Base-by-base conservation (phyloP, 2,329 filamentous ascomycete genomes). In the Stagonosporopsis tanaceti region DNA sequence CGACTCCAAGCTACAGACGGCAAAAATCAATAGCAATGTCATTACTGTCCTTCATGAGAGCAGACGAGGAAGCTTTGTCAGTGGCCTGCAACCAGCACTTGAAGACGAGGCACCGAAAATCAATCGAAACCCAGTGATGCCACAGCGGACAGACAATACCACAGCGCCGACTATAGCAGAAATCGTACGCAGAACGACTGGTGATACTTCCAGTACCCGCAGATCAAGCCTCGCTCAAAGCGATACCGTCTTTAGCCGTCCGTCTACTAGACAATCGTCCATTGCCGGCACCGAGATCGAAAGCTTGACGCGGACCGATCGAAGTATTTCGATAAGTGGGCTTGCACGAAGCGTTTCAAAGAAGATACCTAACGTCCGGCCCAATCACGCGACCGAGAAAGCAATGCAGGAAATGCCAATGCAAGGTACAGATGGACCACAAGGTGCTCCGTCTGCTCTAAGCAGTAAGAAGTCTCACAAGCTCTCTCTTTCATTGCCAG, bases 11-110 rank as follows among this genome's bases (percentile, higher is more conserved):
- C 27, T 65, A 4, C 50, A 51, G 17, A 47, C 38, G 25, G 56
- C 57, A 9, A 53, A 45, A 4, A 37, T 42, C 2, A 52, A 55
- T 6, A 53, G 57, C 25, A 40, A 48, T 15, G 56, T 30, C 9
- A 45, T 57, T 7, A 66, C 64, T 12, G 65, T 67, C 7, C 62
- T 60, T 20, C 55, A 60, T 15, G 64, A 61, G 8, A 47, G 44
- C n/a, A 61, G 71, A 50, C 67, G 71, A 15, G 65, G 68, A 39
- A 67, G 69, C 27, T 68, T 73, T n/a, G 66, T 51, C 11, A 72
- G 67, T 66, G 65, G 61, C 6, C 30, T 50, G 32, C 61, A 41
- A 35, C 17, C 56, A 22, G 30, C 35, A 6, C 9, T 25, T 7
- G 61, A 62, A 7, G 61, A 64, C 3, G 41, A 50, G 17, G 6